Base-by-base conservation (phyloP, 2,329 filamentous ascomycete species). In the Tolypocladium nubicola region DNA sequence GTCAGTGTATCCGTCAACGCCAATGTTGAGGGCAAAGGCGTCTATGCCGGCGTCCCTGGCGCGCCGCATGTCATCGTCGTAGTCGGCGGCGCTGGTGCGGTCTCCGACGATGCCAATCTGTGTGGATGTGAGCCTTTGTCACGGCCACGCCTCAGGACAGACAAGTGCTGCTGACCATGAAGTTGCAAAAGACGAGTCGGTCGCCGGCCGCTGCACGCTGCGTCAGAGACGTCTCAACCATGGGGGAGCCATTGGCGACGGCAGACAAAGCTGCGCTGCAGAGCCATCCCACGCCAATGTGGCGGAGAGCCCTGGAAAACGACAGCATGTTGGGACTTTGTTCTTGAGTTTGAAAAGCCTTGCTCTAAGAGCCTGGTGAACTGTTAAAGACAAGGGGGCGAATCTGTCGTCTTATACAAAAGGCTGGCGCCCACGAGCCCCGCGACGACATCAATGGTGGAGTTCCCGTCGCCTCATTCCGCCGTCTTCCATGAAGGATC, bases 21-120 rank as follows among this genome's bases (percentile, higher is more conserved):
- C 77, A 52, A 80, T 78, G 54, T 79, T 80, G 43, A 80, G 68
- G 1, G 77, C 77, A 63, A 79, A 79, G 5, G 75, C 76, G 41
- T 79, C 77, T 41, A 79, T 71, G 41, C 73, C 73, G 23, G 71
- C 71, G 14, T 66, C 66, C 61, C 75, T 76, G 40, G 76, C 77
- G 4, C 69, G 71, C 55, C 69, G 65, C 73, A 79, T 78, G 57
- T 79, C 76, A 49, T 72, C 68, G 47, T 79, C 76, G 58, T 76
- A 79, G 38, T 78, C 76, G 9, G 65, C 60, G 38, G 76, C 64
- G 56, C 68, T 74, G 52, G 68, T 65, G 43, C 77, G 73, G 52
- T 75, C 72, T 47, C 71, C 68, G 26, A 73, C 69, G 39, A 79
- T 9, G 11, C 23, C 19, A 16, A 49, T 49, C 45, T 61, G 33